Conservation (phyloP, 768 basidiomycete genomes). For the Agrocybe pediades region DNA sequence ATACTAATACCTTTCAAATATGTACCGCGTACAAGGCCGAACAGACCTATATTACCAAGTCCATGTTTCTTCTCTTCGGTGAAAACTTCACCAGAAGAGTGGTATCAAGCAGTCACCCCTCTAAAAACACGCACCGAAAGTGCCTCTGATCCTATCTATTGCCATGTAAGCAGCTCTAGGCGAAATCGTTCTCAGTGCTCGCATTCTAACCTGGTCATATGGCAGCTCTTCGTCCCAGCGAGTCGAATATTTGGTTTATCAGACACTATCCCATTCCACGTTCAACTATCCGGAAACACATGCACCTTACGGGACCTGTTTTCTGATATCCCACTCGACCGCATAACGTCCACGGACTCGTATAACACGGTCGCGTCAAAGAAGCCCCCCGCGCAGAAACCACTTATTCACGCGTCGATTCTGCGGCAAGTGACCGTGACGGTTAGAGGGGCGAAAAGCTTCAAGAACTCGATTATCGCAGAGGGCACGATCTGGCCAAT, state of each 20-base stretch:
- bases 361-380: conserved; percentile 14
- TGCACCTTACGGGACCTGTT: conserved; percentile 50
- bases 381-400: conserved; percentile 15
- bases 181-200: neutral
- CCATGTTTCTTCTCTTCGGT: conserved; percentile 57
- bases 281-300: conserved; percentile 55
- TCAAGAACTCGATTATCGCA: conserved; percentile 42
- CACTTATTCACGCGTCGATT: conserved; percentile 49
- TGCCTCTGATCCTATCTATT: conserved; percentile 40
- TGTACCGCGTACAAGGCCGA: conserved; percentile 54
- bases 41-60: conserved; percentile 49
- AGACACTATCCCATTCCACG: conserved; percentile 64
- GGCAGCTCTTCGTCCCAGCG: conserved; percentile 62
- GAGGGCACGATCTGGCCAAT: conserved; percentile 51
- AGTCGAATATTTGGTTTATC: conserved; percentile 53
- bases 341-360: conserved; percentile 24
- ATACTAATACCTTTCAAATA: conserved; percentile 53
- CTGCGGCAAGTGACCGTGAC: conserved; percentile 49
- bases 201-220: conserved; percentile 1
- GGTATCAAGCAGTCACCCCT: conserved; percentile 50
- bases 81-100: conserved; percentile 68
- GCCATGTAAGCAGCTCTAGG: conserved; percentile 44
- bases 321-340: conserved; percentile 23
- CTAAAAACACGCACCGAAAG: conserved; percentile 39
- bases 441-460: conserved; percentile 35